Evolutionary conservation across 139 green algal genomes (phyloP).

Genomic region (Zygnema cylindricum): DNA sequence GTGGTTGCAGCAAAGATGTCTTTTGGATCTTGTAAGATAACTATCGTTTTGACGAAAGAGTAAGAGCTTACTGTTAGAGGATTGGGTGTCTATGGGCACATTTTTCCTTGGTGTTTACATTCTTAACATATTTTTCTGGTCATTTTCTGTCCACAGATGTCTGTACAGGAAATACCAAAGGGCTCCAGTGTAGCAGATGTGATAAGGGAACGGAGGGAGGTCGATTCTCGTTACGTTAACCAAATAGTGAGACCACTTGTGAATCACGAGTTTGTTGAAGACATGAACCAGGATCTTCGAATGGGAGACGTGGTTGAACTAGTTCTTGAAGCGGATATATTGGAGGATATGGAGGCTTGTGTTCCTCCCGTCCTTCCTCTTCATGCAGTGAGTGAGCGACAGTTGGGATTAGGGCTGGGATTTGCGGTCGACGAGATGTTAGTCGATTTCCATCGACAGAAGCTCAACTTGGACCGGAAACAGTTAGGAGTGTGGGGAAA

Average conservation of each 20-base stretch:
- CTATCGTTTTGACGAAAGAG: no score
- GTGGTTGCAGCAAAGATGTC: no score
- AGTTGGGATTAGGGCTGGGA: not conserved
- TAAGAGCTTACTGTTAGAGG: no score
- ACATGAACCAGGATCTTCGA: conserved; percentile 22
- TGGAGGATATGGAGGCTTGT: not conserved
- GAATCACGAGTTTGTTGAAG: conserved; percentile 35
- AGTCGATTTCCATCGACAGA: not conserved
- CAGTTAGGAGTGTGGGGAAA: no score
- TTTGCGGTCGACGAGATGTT: not conserved
- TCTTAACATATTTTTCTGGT: not conserved
- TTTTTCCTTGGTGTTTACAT: no score
- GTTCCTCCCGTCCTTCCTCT: conserved; percentile 9
- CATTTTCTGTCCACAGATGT: conserved; percentile 42
- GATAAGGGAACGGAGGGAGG: conserved; percentile 22
- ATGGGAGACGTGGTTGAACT: conserved; percentile 38
- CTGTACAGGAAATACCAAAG: conserved; percentile 26
- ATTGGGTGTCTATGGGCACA: no score
- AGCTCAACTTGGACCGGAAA: no score
- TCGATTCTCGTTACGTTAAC: not conserved
- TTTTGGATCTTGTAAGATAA: no score
- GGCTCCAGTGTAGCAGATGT: conserved; percentile 36
- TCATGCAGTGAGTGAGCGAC: not conserved
- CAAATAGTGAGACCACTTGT: conserved; percentile 18
- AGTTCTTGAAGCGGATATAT: not conserved